A percentile compares a stretch with the other conserved stretches of the same genome.
Evolutionary conservation across 352 stramenopile species (phyloP).

Genomic region (Pythium rishiriense): DNA sequence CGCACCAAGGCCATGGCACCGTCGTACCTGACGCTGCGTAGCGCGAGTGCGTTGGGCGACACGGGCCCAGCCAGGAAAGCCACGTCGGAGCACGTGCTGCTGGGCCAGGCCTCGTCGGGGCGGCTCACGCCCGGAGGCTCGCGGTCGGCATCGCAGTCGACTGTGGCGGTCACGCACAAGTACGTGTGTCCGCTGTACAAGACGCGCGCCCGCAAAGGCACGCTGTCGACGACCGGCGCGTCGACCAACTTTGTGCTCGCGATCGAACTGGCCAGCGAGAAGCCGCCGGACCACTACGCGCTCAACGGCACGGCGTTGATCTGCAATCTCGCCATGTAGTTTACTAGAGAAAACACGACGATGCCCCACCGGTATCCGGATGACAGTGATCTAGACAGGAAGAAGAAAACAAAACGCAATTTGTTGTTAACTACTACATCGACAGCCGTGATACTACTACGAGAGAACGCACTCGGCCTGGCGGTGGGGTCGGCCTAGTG

Average conservation of each 20-base stretch:
- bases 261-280: constrained; percentile 84
- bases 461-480: background rate
- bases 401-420: background rate
- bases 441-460: background rate
- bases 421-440: background rate
- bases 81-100: background rate
- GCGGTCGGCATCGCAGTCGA: background rate
- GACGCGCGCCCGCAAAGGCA: constrained; percentile 85
- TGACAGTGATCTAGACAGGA: too few relatives aligned
- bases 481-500: constrained; percentile 6
- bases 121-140: background rate
- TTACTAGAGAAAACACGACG: background rate
- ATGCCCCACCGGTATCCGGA: too few relatives aligned
- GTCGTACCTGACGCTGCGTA: constrained; percentile 30
- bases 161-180: constrained; percentile 12
- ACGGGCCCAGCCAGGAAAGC: background rate
- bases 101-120: background rate
- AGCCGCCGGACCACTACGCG: constrained; percentile 79
- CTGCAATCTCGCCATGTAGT: constrained; percentile 67
- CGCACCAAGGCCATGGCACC: constrained; percentile 28
- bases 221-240: constrained; percentile 91
- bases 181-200: constrained; percentile 95
- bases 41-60: constrained; percentile 10
- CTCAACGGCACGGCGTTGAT: constrained; percentile 89
- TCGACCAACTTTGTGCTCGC: constrained; percentile 93